Evolutionary conservation across 1,284 basidiomycete species (phyloP), one percentile per base, ranked within the genome.

Genomic region (Hypsizygus ulmarius): DNA sequence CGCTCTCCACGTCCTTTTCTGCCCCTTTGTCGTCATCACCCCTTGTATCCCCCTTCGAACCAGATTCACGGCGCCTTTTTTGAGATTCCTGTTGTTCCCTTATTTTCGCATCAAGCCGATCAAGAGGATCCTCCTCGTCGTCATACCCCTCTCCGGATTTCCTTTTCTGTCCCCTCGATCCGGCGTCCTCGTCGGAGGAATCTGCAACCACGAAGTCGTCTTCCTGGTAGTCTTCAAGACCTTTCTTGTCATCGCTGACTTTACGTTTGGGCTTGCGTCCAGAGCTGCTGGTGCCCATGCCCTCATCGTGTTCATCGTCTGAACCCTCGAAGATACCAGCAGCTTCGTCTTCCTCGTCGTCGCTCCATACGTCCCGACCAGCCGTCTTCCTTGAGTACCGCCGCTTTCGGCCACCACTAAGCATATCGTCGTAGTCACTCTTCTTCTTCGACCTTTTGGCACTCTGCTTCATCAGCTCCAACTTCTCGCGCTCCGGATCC

Each of bases 201-300:
- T 84, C 85, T 19, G 84, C 83, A 6, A 91, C 89, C 32, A 91
- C 73, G 59, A 92, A 90, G 58, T 88, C 89, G 60, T 92, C 89
- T 47, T 85, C 81, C 61, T 88, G 82, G 59, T 92, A 91, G 38
- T 90, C 87, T 35, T 81, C 72, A 43, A 63, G 61, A 16, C 62
- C 60, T 46, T 65, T 65, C 43, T 63, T 64, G 34, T 67, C 65
- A 5, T 57, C 72, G 67, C 21, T 25, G 21, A 49, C 71, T 67
- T 66, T 77, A 62, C 57, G 66, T 59, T 69, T 77, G 57, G 57
- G 66, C 60, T 70, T 78, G 51, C 63, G 69, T 43, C 64, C 68
- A 56, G 69, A 70, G 39, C 68, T 64, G 33, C 66, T 56, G 34
- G 55, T 55, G 44, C 64, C 66, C 52, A 56, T 54, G 11, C 64